Percentiles rank a stretch among this genome's conserved stretches.
phyloP scores from a whole-genome alignment of 345 rosid species.

The Rhodomyrtus tomentosa region DNA sequence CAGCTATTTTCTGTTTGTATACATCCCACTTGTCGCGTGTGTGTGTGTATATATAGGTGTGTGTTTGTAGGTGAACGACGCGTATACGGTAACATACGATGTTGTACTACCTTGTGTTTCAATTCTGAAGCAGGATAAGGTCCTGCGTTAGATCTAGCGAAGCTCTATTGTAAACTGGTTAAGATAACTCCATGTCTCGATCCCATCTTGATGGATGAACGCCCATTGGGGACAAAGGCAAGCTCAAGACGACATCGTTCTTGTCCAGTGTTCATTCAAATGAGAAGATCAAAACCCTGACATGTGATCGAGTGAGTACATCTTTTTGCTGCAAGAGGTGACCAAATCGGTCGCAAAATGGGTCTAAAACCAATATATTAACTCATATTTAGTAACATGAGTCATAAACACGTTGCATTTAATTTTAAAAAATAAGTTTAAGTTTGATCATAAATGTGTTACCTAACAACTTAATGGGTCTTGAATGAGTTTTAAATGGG shows the following conservation, averaged over 20 bases:
- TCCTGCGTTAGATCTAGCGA: not conserved
- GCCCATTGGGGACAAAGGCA: not conserved
- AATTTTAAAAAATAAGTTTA: too few species aligned
- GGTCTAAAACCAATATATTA: too few species aligned
- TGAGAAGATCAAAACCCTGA: not conserved
- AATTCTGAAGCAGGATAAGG: not conserved
- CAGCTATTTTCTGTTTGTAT: not conserved
- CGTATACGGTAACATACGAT: not conserved
- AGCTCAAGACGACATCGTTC: not conserved
- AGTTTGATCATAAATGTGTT: too few species aligned
- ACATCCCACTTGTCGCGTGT: not conserved
- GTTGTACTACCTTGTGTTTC: not conserved
- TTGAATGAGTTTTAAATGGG: too few species aligned
- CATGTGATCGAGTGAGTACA: not conserved
- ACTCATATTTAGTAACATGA: too few species aligned
- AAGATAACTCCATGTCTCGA: not conserved
- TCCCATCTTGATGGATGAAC: not conserved
- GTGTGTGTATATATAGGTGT: not conserved
- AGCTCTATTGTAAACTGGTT: not conserved
- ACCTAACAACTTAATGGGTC: too few species aligned
- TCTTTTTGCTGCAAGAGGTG: not conserved
- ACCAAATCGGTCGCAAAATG: too few species aligned
- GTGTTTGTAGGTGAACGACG: not conserved
- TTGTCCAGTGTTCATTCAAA: not conserved
- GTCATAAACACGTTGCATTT: too few species aligned